A percentile compares a stretch with the other conserved stretches of the same genome.
Evolutionary conservation across 2,329 filamentous ascomycete genomes (phyloP).

Genomic region (Botrytis medusae): DNA sequence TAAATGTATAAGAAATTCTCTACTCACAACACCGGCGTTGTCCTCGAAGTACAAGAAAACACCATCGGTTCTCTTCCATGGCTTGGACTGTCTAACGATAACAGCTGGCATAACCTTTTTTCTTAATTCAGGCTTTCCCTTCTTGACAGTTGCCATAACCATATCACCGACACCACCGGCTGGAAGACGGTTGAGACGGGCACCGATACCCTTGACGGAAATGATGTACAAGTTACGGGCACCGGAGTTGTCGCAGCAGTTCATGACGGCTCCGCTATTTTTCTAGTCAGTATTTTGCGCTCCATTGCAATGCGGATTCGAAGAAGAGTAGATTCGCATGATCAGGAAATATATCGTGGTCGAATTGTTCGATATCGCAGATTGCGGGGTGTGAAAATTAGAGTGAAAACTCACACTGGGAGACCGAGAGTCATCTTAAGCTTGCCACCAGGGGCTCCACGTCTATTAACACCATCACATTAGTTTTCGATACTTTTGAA

Average conservation of each 20-base stretch:
- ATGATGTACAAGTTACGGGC: conserved; percentile 99
- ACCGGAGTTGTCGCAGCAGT: conserved; percentile 99
- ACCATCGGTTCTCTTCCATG: conserved; percentile 97
- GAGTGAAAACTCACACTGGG: conserved; percentile 77
- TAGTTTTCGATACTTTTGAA: conserved; percentile 22
- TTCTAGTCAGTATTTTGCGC: conserved; percentile 22
- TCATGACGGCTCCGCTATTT: conserved; percentile 94
- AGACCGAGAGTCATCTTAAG: conserved; percentile 99
- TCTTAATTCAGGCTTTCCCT: conserved; percentile 99
- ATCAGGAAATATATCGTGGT: neutral
- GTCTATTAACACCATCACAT: conserved; percentile 45
- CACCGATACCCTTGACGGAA: conserved; percentile 97
- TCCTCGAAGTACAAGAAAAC: conserved; percentile 99
- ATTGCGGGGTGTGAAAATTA: conserved; percentile 22
- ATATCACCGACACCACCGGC: conserved; percentile 98
- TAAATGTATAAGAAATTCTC: conserved; percentile 22
- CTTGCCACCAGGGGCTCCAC: conserved; percentile 99
- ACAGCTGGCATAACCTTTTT: conserved; percentile 99
- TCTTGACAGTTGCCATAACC: conserved; percentile 99
- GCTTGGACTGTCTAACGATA: conserved; percentile 98
- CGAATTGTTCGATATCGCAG: conserved; percentile 38
- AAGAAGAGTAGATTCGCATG: neutral
- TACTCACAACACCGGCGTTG: conserved; percentile 95
- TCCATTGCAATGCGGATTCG: conserved; percentile 12
- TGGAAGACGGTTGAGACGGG: conserved; percentile 94